These are phyloP conservation scores for Triangularia setosa DNA, from an alignment of 2,329 filamentous ascomycete species.

Conservation along the genomic window DNA sequence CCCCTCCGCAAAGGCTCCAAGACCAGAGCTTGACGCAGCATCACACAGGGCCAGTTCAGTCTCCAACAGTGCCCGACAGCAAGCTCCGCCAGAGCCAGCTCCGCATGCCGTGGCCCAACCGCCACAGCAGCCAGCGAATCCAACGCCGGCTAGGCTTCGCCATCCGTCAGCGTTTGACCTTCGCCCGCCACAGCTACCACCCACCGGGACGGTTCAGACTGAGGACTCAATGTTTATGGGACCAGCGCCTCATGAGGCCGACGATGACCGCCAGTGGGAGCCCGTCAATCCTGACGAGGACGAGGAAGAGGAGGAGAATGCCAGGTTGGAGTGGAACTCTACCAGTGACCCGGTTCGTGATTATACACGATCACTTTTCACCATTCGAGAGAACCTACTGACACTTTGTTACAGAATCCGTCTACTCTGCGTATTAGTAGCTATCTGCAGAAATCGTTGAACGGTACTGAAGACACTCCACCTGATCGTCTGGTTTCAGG, in stretches of 20 bases:
- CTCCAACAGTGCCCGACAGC: constrained; percentile 21
- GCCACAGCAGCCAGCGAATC: constrained; percentile 35
- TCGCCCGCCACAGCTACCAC: constrained; percentile 38
- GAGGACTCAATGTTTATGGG: constrained; percentile 58
- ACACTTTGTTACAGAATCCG: constrained; percentile 38
- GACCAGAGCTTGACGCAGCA: constrained; percentile 45
- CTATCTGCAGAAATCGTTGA: constrained; percentile 29
- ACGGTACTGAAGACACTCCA: constrained; percentile 5
- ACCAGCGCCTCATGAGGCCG: constrained; percentile 51
- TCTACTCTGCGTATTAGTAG: constrained; percentile 43
- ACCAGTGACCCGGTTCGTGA: constrained; percentile 54
- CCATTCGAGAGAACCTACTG: constrained; percentile 20
- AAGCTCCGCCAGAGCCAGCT: constrained; percentile 29
- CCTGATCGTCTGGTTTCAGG: constrained; percentile 30
- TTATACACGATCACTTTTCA: neutral
- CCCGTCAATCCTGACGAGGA: constrained; percentile 58
- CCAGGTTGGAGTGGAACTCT: constrained; percentile 71
- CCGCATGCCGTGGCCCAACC: constrained; percentile 23
- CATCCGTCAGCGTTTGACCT: constrained; percentile 32
- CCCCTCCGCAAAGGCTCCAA: constrained; percentile 36
- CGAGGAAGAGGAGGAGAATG: constrained; percentile 60
- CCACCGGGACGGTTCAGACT: constrained; percentile 40
- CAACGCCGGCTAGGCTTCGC: constrained; percentile 35
- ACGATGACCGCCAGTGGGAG: constrained; percentile 70
- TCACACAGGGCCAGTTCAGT: constrained; percentile 41